Evolutionary conservation across 2,329 filamentous ascomycete genomes (phyloP).

Genomic region (Cladosporium sp.): DNA sequence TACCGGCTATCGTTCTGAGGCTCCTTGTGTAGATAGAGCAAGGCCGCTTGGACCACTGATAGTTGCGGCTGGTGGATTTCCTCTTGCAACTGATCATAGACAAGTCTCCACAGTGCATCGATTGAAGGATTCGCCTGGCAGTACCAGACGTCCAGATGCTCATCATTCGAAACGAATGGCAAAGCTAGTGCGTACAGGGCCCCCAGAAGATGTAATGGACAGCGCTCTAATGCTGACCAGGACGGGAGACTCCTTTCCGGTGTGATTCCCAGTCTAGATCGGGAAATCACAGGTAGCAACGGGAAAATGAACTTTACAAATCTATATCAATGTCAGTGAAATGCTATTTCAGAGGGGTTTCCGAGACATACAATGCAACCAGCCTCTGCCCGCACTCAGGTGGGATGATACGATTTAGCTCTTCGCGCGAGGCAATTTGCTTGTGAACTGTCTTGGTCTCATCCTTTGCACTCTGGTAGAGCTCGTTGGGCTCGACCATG

Average conservation of each 20-base stretch:
- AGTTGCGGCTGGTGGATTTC: conserved; percentile 1
- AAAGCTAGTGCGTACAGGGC: conserved; percentile 6
- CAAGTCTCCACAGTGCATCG: conserved; percentile 1
- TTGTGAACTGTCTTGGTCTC: conserved; percentile 1
- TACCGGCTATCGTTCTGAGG: not conserved
- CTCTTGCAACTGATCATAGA: conserved; percentile 8
- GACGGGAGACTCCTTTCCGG: not conserved
- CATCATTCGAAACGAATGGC: conserved; percentile 1
- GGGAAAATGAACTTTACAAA: conserved; percentile 2
- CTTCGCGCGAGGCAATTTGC: conserved; percentile 5
- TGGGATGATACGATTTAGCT: conserved; percentile 1
- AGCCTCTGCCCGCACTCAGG: conserved; percentile 1
- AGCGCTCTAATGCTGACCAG: not conserved
- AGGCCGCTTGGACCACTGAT: conserved; percentile 4
- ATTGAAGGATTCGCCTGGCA: conserved; percentile 1
- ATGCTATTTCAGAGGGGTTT: not conserved
- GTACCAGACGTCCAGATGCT: conserved; percentile 1
- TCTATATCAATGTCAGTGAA: not conserved
- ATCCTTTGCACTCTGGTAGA: not conserved
- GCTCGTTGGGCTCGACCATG: not conserved
- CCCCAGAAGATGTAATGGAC: conserved; percentile 4
- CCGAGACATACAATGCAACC: conserved; percentile 5
- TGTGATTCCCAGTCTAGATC: conserved; percentile 1
- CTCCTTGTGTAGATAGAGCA: conserved; percentile 6
- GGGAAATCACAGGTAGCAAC: conserved; percentile 5